Base-by-base conservation (phyloP, 1,139 yeast species). In the Suhomyces taliae region DNA sequence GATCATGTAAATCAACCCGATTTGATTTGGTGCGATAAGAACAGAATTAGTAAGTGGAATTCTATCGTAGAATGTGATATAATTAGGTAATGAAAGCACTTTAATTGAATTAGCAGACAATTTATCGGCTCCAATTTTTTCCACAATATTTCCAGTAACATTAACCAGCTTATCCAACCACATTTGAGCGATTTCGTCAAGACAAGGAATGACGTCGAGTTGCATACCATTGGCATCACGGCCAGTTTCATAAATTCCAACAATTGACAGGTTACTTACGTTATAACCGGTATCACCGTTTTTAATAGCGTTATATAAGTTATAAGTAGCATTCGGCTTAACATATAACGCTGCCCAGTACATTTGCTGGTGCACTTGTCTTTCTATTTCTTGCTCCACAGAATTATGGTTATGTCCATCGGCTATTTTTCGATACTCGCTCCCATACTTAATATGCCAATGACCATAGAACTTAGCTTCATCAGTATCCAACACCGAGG, bases 1-100 rank as follows among this genome's bases (percentile, higher is more conserved):
- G 54, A 89, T 78, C 61, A 85, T 72, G 64, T 82, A 88, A 64
- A 89, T 86, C 48, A 86, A 72, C 42, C 96, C 96, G 53, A 87
- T 84, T 62, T 85, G 89, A 6, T 82, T 64, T 2, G 91, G 89
- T 1, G 89, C 90, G 19, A 76, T 56, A 26, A 83, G 60, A 3
- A 78, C 81, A 2, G 79, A 69, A 53, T 81, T 70, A 2, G 66
- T 64, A 49, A 67, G 74, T 1, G 89, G 87, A 27, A 76, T 71
- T 43, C 72, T 64, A 62, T 86, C 91, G 8, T 58, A 49, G 42
- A 58, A 66, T 3, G 55, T 40, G 51, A 82, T 74, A 1, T 54
- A 53, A 3, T 81, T 63, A 5, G 80, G 70, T 4, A 68, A 57
- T 5, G 74, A 53, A 36, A 71, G 38, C 8, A 72, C 55, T 27